Conservation (phyloP, 106 monocot species). For the Dendrobium officinale region DNA sequence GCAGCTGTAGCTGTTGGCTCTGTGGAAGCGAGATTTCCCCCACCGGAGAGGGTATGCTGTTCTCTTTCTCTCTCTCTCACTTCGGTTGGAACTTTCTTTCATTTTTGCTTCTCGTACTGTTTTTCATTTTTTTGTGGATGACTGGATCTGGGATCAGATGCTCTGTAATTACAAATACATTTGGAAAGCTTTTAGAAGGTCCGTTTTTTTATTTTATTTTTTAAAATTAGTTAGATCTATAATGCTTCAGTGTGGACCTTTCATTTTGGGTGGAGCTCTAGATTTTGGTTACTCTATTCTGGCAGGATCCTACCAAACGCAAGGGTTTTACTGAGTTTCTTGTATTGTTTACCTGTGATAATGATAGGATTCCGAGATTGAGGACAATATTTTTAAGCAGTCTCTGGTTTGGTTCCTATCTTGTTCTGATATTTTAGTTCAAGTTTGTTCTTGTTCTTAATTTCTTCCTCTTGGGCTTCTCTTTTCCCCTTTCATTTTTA, state of each 20-base stretch:
- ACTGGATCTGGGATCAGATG: slow-evolving; percentile 11
- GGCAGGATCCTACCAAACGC: background rate
- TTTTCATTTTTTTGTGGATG: slow-evolving; percentile 1
- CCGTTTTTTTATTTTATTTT: background rate
- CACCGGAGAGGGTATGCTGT: slow-evolving; percentile 41
- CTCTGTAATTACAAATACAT: background rate
- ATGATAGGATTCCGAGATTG: background rate
- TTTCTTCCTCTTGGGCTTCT: background rate
- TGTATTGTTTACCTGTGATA: background rate
- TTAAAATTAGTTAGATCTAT: background rate
- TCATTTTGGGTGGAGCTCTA: background rate
- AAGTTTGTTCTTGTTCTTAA: background rate
- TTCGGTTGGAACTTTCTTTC: background rate
- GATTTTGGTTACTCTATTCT: background rate
- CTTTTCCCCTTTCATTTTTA: background rate
- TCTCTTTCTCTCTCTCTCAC: slow-evolving; percentile 6
- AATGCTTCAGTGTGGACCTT: background rate
- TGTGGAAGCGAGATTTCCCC: slow-evolving; percentile 34
- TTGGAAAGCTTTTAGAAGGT: background rate
- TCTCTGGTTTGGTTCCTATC: background rate
- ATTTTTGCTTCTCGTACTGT: background rate
- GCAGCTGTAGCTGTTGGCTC: slow-evolving; percentile 48
- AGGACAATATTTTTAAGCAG: background rate
- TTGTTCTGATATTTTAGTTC: background rate
- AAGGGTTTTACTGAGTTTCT: background rate